A percentile compares a stretch with the other conserved stretches of the same genome.
These are phyloP conservation scores for Darksidea phi DNA, from an alignment of 495 filamentous ascomycete species.

Conservation along the genomic window DNA sequence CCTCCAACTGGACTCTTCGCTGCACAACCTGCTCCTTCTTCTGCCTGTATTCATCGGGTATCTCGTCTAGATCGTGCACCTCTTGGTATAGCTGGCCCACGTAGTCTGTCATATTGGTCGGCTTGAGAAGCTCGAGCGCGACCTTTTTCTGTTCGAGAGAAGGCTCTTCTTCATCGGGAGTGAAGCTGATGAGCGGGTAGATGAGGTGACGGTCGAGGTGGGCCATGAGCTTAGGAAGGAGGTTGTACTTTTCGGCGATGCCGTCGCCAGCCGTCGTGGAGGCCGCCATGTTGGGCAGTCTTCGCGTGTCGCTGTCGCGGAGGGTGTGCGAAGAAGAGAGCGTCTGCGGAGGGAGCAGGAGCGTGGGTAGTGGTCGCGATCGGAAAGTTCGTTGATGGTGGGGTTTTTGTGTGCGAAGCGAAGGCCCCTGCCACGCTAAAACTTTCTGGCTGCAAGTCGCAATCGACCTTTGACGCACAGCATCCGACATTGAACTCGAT, in stretches of 20 bases:
- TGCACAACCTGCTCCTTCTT: conserved; percentile 86
- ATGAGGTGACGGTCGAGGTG: conserved; percentile 95
- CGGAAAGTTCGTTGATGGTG: conserved; percentile 11
- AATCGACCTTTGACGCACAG: too few species aligned
- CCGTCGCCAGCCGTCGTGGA: conserved; percentile 54
- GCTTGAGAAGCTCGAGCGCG: conserved; percentile 88
- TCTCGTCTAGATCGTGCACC: conserved; percentile 72
- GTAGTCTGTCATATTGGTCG: conserved; percentile 98
- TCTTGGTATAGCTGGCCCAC: conserved; percentile 84
- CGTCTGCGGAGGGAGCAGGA: conserved; percentile 3
- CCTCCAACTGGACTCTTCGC: conserved; percentile 73
- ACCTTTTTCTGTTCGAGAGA: conserved; percentile 70
- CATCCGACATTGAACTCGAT: neutral
- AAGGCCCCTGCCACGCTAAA: conserved; percentile 27
- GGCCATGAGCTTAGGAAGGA: conserved; percentile 83
- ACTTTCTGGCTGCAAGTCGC: conserved; percentile 24
- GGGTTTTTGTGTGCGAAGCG: conserved; percentile 20
- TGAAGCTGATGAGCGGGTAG: conserved; percentile 89
- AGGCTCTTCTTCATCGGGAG: conserved; percentile 57
- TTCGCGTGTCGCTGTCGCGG: neutral
- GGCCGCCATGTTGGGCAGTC: conserved; percentile 50
- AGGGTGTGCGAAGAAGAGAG: neutral
- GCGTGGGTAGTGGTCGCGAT: conserved; percentile 1
- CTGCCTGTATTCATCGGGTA: conserved; percentile 79
- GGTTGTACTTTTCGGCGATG: conserved; percentile 67